Conservation (phyloP, 1,139 yeast species). For the Diutina ranongensis region DNA sequence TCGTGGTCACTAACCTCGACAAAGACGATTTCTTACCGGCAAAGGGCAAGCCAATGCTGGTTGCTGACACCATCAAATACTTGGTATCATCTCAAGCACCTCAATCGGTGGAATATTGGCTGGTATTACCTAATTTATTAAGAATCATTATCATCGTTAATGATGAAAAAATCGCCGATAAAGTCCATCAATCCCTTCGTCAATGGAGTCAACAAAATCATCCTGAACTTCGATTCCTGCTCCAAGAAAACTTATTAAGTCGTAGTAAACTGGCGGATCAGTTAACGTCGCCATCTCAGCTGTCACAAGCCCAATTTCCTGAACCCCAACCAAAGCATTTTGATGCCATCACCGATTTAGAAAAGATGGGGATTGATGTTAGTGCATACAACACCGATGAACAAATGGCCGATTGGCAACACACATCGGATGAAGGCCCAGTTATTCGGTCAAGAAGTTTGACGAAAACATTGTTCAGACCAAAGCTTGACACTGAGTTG, state of each 20-base stretch:
- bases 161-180: not conserved
- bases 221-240: not conserved
- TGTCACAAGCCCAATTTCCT: not conserved
- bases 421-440: not conserved
- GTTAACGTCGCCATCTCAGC: not conserved
- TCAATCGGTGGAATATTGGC: not conserved
- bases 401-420: constrained; percentile 2
- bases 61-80: not conserved
- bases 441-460: not conserved
- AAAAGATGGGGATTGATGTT: constrained; percentile 3
- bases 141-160: not conserved
- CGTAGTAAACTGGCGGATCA: constrained; percentile 4
- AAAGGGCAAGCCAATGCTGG: constrained; percentile 3
- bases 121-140: not conserved
- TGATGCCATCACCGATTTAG: not conserved
- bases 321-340: not conserved
- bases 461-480: not conserved
- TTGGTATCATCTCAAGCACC: not conserved
- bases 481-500: not conserved
- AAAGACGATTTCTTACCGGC: not conserved
- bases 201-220: not conserved
- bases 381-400: not conserved
- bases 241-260: not conserved
- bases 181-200: not conserved
- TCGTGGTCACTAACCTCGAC: constrained; percentile 6